Evolutionary conservation across 2,329 filamentous ascomycete genomes (phyloP), one percentile per base, ranked within the genome.

Genomic region (Curvularia spicifera): DNA sequence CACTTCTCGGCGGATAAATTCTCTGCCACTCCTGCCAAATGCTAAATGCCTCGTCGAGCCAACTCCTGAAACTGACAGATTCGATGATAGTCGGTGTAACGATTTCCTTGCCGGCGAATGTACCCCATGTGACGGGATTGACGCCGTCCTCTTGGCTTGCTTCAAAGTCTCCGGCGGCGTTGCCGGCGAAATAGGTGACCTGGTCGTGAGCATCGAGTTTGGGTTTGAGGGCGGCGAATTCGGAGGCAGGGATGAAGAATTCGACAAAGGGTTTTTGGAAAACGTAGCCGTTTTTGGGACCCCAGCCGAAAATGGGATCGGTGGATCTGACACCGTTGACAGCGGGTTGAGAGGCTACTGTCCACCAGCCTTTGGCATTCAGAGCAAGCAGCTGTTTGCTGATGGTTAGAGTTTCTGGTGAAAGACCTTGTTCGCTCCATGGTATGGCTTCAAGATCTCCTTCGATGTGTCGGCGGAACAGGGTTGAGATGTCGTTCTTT

Each of bases 221-320:
- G 4, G 83, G 82, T 63, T 85, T 84, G 31, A 99, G 83, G 1
- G 75, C 75, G 15, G 80, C 77, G 88, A 93, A 98, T 74, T 94
- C 91, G 0, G 84, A 77, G 0, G 83, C 79, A 0, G 93, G 88
- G 57, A 96, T 80, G 82, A 99, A 99, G 79, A 98, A 92, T 76
- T 99, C 95, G 51, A 99, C 93, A 77, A 99, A 99, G 0, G 94
- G 90, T 79, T 98, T 99, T 73, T 99, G 95, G 81, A 97, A 99
- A 47, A 98, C 93, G 75, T 96, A 98, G 18, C 95, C 95, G 69
- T 93, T 89, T 49, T 85, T 86, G 0, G 95, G 95, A 1, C 95
- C 95, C 95, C 95, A 99, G 63, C 95, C 95, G 70, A 96, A 97
- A 20, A 91, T 86, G 3, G 84, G 79, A 74, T 99, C 87, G 47